phyloP scores from a whole-genome alignment of 352 stramenopile species.

The Phytopythium oedochilum region DNA sequence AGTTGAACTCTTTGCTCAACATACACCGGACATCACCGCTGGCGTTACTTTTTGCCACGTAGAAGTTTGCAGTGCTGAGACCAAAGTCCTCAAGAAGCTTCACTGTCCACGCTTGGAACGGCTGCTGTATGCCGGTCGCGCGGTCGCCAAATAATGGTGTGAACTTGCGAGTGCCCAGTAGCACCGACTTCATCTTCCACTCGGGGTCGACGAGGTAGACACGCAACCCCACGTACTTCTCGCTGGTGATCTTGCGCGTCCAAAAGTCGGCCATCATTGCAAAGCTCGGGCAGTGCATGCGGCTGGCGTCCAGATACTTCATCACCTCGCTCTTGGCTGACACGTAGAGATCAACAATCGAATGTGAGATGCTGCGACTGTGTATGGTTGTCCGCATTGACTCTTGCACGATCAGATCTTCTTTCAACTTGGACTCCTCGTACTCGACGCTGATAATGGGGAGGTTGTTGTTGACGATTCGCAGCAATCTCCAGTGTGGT shows the following conservation, averaged over 20 bases:
- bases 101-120: no score
- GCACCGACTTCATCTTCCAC: no score
- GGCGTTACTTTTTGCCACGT: no score
- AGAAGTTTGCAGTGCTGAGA: no score
- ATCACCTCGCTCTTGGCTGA: not conserved
- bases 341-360: not conserved
- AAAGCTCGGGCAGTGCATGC: not conserved
- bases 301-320: not conserved
- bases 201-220: no score
- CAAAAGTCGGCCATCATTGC: constrained; percentile 1
- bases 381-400: not conserved
- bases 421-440: not conserved
- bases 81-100: no score
- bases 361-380: not conserved
- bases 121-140: no score
- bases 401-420: not conserved
- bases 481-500: no score
- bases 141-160: no score
- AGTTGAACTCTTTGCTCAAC: no score
- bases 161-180: no score
- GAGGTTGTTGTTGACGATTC: not conserved
- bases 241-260: not conserved
- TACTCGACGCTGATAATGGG: not conserved
- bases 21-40: no score
- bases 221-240: not conserved